Evolutionary conservation across 1,139 yeast species (phyloP).

Genomic region (Arxiozyma slooffiae): DNA sequence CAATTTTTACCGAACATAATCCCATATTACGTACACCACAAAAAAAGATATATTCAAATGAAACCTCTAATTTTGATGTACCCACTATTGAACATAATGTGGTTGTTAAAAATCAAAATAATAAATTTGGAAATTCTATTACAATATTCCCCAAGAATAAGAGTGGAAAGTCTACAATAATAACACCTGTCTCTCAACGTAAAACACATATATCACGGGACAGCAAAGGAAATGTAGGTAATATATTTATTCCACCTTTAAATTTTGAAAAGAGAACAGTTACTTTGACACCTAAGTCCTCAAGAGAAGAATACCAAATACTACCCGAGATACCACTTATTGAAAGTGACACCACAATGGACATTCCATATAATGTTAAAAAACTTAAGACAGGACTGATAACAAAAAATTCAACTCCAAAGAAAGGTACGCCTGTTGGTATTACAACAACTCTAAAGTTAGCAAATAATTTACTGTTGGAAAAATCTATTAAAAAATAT

Average conservation of each 20-base stretch:
- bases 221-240: neutral
- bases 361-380: neutral
- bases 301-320: slow-evolving; percentile 2
- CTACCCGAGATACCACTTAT: neutral
- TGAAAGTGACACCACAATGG: neutral
- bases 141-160: slow-evolving; percentile 2
- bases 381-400: neutral
- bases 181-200: neutral
- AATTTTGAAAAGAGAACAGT: neutral
- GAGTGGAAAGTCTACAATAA: neutral
- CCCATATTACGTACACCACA: neutral
- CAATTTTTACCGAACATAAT: neutral
- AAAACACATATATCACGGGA: neutral
- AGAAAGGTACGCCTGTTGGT: neutral
- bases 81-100: neutral
- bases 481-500: slow-evolving; percentile 1
- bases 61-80: neutral
- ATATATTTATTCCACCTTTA: neutral
- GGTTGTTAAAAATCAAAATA: neutral
- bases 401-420: neutral
- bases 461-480: neutral
- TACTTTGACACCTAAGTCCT: slow-evolving; percentile 1
- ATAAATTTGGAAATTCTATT: neutral
- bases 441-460: slow-evolving; percentile 2
- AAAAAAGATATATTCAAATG: neutral